phyloP scores from a whole-genome alignment of 1,284 basidiomycete species.

The Ganoderma multipileum region DNA sequence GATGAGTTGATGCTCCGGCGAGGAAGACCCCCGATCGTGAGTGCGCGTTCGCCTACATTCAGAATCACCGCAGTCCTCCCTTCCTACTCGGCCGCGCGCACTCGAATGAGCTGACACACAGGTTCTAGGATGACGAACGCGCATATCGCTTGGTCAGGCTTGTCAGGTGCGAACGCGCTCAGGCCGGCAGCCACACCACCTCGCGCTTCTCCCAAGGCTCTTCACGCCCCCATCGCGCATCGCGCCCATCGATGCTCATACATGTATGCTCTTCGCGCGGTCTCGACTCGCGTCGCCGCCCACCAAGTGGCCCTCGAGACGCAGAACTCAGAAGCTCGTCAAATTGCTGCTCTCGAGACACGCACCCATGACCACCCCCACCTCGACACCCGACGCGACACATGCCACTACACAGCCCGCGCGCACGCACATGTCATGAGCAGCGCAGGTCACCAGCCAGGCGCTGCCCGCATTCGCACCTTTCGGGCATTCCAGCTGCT shows the following conservation, averaged over 20 bases:
- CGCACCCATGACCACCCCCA: neutral
- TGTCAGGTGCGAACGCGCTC: neutral
- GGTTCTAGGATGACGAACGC: neutral
- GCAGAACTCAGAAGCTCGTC: neutral
- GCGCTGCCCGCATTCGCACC: neutral
- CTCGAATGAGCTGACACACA: neutral
- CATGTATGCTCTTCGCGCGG: neutral
- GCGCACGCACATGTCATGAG: neutral
- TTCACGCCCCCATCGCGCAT: neutral
- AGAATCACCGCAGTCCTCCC: neutral
- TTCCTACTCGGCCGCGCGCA: neutral
- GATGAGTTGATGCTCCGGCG: neutral
- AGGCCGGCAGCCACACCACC: neutral
- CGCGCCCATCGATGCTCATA: slow-evolving; percentile 1
- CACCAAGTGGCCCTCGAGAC: neutral
- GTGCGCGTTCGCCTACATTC: neutral
- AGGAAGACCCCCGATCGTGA: neutral
- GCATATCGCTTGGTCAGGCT: neutral
- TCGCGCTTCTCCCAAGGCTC: neutral
- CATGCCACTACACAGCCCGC: neutral
- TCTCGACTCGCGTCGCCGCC: neutral
- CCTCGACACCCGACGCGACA: slow-evolving; percentile 3
- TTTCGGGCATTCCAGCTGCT: slow-evolving; percentile 14
- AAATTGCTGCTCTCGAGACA: neutral
- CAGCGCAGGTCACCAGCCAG: neutral